phyloP scores from a whole-genome alignment of 768 basidiomycete genomes.

The Asterophora parasitica region DNA sequence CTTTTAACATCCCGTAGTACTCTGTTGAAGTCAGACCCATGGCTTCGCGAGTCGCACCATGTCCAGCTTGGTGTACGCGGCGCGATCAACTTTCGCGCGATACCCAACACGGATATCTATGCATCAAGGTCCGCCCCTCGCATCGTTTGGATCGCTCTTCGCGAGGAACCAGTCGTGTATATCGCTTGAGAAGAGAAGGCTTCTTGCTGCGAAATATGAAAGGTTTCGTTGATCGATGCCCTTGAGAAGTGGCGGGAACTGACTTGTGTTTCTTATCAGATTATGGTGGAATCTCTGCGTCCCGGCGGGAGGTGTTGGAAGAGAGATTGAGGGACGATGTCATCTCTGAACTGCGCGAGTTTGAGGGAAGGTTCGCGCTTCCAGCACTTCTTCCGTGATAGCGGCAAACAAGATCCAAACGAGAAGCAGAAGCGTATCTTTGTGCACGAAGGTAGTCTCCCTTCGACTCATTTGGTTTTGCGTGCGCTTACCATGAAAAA shows the following conservation, averaged over 20 bases:
- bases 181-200: too few relatives aligned
- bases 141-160: too few relatives aligned
- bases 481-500: conserved; percentile 25
- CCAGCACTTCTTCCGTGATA: conserved; percentile 32
- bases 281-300: conserved; percentile 92
- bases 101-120: too few relatives aligned
- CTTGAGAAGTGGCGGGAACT: background rate
- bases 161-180: too few relatives aligned
- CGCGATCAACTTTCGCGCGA: too few relatives aligned
- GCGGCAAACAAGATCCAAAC: conserved; percentile 73
- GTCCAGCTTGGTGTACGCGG: conserved; percentile 74
- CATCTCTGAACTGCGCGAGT: conserved; percentile 70
- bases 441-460: conserved; percentile 62
- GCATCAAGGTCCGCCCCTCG: too few relatives aligned
- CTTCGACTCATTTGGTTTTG: conserved; percentile 2
- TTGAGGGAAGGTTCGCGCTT: conserved; percentile 70
- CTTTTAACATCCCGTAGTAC: conserved; percentile 41
- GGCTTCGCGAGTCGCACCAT: conserved; percentile 68
- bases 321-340: conserved; percentile 88
- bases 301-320: conserved; percentile 85
- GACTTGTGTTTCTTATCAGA: conserved; percentile 41
- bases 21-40: conserved; percentile 89
- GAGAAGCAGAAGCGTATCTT: conserved; percentile 60
- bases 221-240: too few relatives aligned
- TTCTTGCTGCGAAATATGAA: too few relatives aligned